These are phyloP conservation scores for Lanmaoa rubissima DNA, from an alignment of 768 basidiomycete genomes.

Conservation along the genomic window DNA sequence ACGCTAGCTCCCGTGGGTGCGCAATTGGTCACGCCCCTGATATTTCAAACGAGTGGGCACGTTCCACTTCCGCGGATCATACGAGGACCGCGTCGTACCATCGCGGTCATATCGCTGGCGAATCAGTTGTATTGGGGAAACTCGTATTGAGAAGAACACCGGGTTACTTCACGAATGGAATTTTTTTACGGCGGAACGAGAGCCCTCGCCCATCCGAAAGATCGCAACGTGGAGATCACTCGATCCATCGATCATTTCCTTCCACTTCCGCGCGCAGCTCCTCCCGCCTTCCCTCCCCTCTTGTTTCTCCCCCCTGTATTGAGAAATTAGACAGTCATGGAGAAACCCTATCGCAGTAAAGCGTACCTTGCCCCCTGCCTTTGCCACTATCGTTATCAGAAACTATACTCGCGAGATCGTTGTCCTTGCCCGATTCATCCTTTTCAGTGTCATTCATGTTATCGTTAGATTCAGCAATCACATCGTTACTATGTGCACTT, in stretches of 20 bases:
- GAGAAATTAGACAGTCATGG: conserved; percentile 7
- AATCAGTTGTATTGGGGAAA: conserved; percentile 4
- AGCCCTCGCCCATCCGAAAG: conserved; percentile 3
- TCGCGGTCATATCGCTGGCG: conserved; percentile 14
- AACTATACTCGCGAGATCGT: conserved; percentile 7
- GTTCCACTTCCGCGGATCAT: conserved; percentile 14
- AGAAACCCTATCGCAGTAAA: background rate
- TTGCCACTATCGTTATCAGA: conserved; percentile 23
- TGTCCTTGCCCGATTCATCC: conserved; percentile 28
- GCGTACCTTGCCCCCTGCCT: conserved; percentile 15
- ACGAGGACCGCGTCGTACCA: background rate
- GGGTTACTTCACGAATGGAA: conserved; percentile 9
- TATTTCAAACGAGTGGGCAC: background rate
- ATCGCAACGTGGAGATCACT: background rate
- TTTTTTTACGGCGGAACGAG: conserved; percentile 3
- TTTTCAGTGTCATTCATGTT: conserved; percentile 26
- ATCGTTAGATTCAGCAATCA: conserved; percentile 21
- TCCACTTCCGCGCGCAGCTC: background rate
- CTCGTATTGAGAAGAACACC: conserved; percentile 16
- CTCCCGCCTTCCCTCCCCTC: background rate
- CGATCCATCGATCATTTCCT: background rate
- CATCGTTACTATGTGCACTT: conserved; percentile 25
- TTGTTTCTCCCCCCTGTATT: background rate
- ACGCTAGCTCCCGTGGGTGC: background rate
- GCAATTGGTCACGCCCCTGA: background rate